Conservation (phyloP, 2,329 filamentous ascomycete species). For the Calycina herbarum region DNA sequence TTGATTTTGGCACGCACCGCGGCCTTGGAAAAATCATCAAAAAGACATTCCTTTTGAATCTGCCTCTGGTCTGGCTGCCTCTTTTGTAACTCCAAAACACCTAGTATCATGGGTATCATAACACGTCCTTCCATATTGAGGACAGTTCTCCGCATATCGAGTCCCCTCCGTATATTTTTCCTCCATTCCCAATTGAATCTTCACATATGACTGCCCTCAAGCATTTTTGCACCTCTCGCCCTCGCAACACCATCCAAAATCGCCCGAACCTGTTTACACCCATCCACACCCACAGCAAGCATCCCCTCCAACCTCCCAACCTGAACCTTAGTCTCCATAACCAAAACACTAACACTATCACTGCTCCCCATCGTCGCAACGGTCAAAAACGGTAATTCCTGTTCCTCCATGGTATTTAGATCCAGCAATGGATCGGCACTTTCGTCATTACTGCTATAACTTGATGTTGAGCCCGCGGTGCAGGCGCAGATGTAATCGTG, state of each 20-base stretch:
- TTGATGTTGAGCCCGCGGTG: slow-evolving; percentile 78
- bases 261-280: slow-evolving; percentile 80
- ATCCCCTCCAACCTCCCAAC: slow-evolving; percentile 81
- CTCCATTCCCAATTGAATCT: slow-evolving; percentile 34
- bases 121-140: slow-evolving; percentile 1
- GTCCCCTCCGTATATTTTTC: slow-evolving; percentile 15
- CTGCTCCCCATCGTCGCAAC: slow-evolving; percentile 75
- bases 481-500: slow-evolving; percentile 85
- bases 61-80: neutral
- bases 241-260: slow-evolving; percentile 81
- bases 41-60: neutral
- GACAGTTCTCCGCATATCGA: slow-evolving; percentile 2
- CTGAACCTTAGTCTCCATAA: slow-evolving; percentile 89
- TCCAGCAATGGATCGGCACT: slow-evolving; percentile 76
- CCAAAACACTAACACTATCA: slow-evolving; percentile 74
- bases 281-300: slow-evolving; percentile 88
- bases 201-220: slow-evolving; percentile 55
- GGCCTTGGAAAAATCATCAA: slow-evolving; percentile 1
- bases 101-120: slow-evolving; percentile 27
- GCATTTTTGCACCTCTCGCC: slow-evolving; percentile 64
- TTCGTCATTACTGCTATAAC: slow-evolving; percentile 65
- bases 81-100: slow-evolving; percentile 24
- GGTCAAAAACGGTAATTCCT: slow-evolving; percentile 86
- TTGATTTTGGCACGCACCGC: slow-evolving; percentile 41
- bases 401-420: slow-evolving; percentile 76